Conservation (phyloP, 73 alveolate species). For the Paramecium sexaurelia region DNA sequence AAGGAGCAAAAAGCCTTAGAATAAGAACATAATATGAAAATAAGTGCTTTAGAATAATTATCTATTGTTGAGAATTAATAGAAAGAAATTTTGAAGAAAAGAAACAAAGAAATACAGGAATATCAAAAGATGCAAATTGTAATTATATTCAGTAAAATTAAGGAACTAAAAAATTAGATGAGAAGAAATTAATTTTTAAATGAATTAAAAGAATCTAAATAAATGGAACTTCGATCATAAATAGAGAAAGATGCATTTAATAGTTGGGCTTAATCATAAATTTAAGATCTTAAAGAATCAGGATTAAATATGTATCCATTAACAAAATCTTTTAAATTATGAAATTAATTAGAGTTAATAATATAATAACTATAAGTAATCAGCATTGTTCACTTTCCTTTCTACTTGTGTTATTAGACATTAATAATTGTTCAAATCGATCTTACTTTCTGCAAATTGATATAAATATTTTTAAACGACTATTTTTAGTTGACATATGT, state of each 20-base stretch:
- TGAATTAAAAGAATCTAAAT: neutral
- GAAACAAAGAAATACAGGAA: neutral
- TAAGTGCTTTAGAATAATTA: neutral
- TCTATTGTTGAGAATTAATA: neutral
- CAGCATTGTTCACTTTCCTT: constrained; percentile 22
- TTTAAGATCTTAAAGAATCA: neutral
- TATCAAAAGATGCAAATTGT: neutral
- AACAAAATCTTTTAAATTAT: neutral
- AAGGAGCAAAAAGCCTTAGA: neutral
- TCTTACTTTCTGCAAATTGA: neutral
- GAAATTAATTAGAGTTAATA: neutral
- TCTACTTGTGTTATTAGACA: constrained; percentile 44
- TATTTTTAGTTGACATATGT: neutral
- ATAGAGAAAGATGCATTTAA: neutral
- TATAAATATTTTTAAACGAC: neutral
- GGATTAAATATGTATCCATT: neutral
- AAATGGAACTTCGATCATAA: neutral
- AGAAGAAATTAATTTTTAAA: neutral
- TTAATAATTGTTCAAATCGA: constrained; percentile 6
- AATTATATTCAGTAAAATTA: neutral
- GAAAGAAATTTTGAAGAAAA: neutral
- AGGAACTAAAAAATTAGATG: neutral
- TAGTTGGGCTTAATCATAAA: neutral
- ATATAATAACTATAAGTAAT: neutral
- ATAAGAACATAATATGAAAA: neutral